Evolutionary conservation across 2,329 filamentous ascomycete species (phyloP), one percentile per base, ranked within the genome.

Genomic region (Phoma herbarum): DNA sequence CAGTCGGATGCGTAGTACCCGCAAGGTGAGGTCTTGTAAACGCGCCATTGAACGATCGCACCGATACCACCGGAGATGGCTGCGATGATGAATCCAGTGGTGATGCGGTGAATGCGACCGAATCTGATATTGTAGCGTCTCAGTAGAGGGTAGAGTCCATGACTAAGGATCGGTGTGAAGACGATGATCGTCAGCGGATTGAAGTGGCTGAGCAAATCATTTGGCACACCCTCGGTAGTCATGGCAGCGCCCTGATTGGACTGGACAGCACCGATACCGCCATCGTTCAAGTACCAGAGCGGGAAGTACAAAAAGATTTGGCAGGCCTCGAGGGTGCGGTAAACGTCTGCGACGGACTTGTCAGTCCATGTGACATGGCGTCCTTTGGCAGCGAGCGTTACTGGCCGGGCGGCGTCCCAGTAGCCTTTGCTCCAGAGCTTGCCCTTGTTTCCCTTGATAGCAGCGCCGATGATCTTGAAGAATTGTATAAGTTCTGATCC

Each of bases 51-150:
- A 2, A 82, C 68, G 22, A 82, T 65, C 1, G 78, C 74, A 47
- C 72, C 74, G 11, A 71, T 20, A 16, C 25, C 57, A 39, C 82
- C 80, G 41, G 79, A 79, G 16, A 85, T 53, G 1, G 79, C 78
- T 2, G 83, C 83, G 64, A 87, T 67, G 42, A 75, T 67, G 57
- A 86, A 80, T 31, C 84, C 84, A 3, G 85, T 79, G 2, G 81
- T 82, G 60, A 84, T 83, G 51, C 82, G 81, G 37, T 74, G 79
- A 53, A 84, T 77, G 14, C 80, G 82, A 3, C 82, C 82, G 58
- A 82, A 81, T 59, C 78, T 77, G 59, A 84, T 79, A 45, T 76
- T 76, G 33, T 70, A 51, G 31, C 71, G 78, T 1, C 78, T 73
- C 7, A 84, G 73, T 1, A 75, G 39, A 2, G 83, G 83, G 61